Percentiles rank a stretch among this genome's conserved stretches.
Conservation (phyloP, 1,284 basidiomycete genomes). For the Microbotryum scabiosae region DNA sequence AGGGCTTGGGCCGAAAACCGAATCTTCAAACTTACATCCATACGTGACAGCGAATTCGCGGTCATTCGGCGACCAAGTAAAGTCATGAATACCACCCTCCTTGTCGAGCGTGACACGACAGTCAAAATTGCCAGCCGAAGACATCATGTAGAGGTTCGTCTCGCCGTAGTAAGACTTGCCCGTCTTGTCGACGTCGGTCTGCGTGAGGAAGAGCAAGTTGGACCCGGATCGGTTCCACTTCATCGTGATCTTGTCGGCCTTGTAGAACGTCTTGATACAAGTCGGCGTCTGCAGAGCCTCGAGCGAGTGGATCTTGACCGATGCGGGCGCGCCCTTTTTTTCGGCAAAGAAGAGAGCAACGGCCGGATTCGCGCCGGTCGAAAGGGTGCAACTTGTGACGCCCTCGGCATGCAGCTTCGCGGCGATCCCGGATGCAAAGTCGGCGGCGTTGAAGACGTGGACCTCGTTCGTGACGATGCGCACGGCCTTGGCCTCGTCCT, state of each 20-base stretch:
- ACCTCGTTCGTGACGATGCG: conserved; percentile 75
- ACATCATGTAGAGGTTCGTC: conserved; percentile 87
- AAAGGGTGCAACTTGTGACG: conserved; percentile 62
- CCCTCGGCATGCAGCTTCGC: conserved; percentile 77
- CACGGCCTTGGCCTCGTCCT: conserved; percentile 79
- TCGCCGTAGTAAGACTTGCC: conserved; percentile 98
- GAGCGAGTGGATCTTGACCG: conserved; percentile 74
- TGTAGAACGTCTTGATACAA: conserved; percentile 83
- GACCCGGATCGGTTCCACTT: conserved; percentile 92
- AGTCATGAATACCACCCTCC: conserved; percentile 95
- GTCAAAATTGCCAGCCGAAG: conserved; percentile 91
- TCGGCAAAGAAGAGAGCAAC: conserved; percentile 86
- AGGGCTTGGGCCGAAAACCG: neutral
- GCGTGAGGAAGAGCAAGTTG: conserved; percentile 67
- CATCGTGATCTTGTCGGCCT: conserved; percentile 85
- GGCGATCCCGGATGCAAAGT: conserved; percentile 67
- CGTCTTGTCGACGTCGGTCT: conserved; percentile 92
- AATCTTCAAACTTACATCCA: conserved; percentile 61
- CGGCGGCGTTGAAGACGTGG: conserved; percentile 72
- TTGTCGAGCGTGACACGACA: conserved; percentile 84
- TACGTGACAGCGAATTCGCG: conserved; percentile 87
- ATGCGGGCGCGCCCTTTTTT: conserved; percentile 94
- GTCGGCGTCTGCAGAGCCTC: conserved; percentile 54
- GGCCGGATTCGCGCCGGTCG: conserved; percentile 72
- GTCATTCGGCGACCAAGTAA: conserved; percentile 92